Evolutionary conservation across 495 filamentous ascomycete species (phyloP), one percentile per base, ranked within the genome.

Genomic region (Neurospora sp.): DNA sequence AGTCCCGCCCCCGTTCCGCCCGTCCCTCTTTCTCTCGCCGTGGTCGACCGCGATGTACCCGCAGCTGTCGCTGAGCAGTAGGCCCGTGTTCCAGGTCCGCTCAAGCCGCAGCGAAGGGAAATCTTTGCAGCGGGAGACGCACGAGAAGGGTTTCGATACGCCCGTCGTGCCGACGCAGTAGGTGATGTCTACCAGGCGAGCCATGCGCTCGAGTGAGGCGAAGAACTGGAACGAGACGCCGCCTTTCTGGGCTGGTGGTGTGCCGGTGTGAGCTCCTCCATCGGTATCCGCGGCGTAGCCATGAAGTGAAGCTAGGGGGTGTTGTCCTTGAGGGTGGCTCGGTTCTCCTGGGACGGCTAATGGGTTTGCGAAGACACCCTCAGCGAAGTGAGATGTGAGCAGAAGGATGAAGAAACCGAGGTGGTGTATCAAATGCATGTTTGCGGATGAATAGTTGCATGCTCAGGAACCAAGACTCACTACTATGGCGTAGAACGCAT

Each of bases 31-130:
- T n/a, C 74, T 72, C 44, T 72, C 74, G 39, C 80, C 82, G 78
- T 97, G 92, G 66, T 94, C 94, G 39, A 98, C 84, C 0, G 92
- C 96, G 70, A 99, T 89, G 82, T 96, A 99, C 74, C 96, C 96
- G 81, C 94, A 98, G 74, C 92, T 95, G 81, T 98, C 96, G 62
- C 92, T 92, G 76, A 98, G 85, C 20, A 97, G 84, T 14, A 90
- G 85, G 6, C 96, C 96, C 0, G 96, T 97, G 77, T 95, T 94
- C 92, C 93, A 99, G 59, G 94, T 93, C 40, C 86, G 89, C 62
- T 94, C 86, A 14, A 98, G 87, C 75, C 93, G 90, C 71, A 98
- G 90, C 27, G 86, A 82, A 16, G 90, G 86, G 75, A 98, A 97
- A 40, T 97, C 92, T 9, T 81, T 78, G 81, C 96, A 99, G 78